These are phyloP conservation scores for Acanthamoeba culbertsoni DNA, from an alignment of 208 protist genomes.

Conservation along the genomic window DNA sequence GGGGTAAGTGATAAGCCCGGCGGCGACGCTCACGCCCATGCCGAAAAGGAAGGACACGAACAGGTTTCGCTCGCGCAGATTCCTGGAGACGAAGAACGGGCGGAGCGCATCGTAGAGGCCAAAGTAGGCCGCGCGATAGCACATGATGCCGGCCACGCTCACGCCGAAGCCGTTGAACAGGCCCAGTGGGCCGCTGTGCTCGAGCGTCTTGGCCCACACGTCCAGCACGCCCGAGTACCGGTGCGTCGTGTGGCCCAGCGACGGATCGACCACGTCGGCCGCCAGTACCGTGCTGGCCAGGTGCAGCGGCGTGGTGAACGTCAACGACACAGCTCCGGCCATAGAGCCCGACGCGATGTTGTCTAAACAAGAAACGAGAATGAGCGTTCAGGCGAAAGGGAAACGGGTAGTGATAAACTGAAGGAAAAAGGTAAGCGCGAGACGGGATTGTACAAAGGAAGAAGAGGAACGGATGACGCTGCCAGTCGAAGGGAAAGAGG, in stretches of 20 bases:
- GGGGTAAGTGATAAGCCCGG: background rate
- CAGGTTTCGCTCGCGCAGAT: background rate
- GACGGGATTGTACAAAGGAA: slow-evolving; percentile 48
- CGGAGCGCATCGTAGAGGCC: slow-evolving; percentile 27
- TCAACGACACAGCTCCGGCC: background rate
- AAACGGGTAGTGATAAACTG: background rate
- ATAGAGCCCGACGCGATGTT: background rate
- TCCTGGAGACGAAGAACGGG: background rate
- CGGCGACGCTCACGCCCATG: background rate
- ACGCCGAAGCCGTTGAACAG: slow-evolving; percentile 24
- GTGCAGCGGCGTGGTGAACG: background rate
- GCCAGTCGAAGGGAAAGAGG: slow-evolving; percentile 87
- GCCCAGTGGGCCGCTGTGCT: background rate
- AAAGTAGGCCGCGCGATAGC: slow-evolving; percentile 33
- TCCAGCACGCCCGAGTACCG: background rate
- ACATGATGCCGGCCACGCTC: slow-evolving; percentile 29
- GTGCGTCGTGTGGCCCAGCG: background rate
- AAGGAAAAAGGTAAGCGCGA: background rate
- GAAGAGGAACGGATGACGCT: slow-evolving; percentile 75
- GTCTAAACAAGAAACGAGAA: too few species aligned
- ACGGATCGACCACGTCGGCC: background rate
- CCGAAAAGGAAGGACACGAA: background rate
- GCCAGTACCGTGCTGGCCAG: background rate
- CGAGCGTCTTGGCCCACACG: background rate
- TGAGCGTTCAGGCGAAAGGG: background rate